Base-by-base conservation (phyloP, 371 early-diverging fungal genomes). In the Funneliformis caledonium region DNA sequence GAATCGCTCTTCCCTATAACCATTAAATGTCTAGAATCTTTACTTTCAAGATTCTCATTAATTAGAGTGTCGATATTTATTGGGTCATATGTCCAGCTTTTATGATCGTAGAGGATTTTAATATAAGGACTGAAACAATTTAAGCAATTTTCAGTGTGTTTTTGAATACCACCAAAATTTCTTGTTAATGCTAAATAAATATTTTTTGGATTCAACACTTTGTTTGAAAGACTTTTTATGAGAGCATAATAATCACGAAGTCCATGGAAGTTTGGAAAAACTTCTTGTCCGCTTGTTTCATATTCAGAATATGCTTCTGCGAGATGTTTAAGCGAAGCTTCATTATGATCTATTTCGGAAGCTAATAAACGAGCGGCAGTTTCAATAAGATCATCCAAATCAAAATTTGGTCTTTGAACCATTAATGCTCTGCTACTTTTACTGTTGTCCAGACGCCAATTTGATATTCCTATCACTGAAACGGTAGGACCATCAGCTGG, bases 171-270 rank as follows among this genome's bases (percentile, higher is more conserved):
- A 11, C 78, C 76, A 60, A 81, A 81, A 69, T 81, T 81, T 26
- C 80, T 82, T n/a, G 69, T 69, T 33, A 81, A 68, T 19, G 81
- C 81, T 69, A 59, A n/a, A n/a, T 81, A 78, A n/a, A 50, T 69
- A 69, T 69, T 69, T 37, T 69, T 43, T 5, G 69, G 12, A 19
- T 45, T 69, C 2, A 69, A 43, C 31, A 33, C 26, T 33, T 8
- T 45, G 7, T 31, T 31, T 8, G 52, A 69, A 7, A 80, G 22
- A 33, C 80, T 80, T 37, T 80, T 80, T 9, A 80, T 60, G 7
- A 80, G 60, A 56, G 59, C 26, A 72, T 80, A 80, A 60, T 80
- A 80, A 80, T 80, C 80, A 45, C 72, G 70, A 19, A 80, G 33
- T 8, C 80, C 81, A 70, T 81, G 81, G 16, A 81, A 81, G 59